A percentile compares a stretch with the other conserved stretches of the same genome.
These are phyloP conservation scores for Zygoascus sp. DNA, from an alignment of 1,139 yeast genomes.

Conservation along the genomic window DNA sequence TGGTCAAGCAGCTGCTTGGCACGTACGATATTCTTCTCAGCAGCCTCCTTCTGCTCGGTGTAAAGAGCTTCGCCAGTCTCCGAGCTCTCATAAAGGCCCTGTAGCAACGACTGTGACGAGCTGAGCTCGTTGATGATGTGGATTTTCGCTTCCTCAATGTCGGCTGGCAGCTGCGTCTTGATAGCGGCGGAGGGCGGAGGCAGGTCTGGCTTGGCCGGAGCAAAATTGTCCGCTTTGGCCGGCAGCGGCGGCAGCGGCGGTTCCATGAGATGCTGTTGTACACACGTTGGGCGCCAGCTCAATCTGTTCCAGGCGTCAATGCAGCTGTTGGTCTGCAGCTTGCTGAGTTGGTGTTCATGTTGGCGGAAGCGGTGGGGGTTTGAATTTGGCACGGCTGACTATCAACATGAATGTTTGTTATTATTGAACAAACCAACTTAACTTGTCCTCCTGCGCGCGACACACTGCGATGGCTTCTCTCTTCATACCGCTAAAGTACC, in stretches of 20 bases:
- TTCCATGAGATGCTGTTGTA: constrained; percentile 2
- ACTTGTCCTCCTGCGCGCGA: too few species aligned
- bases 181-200: background rate
- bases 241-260: constrained; percentile 6
- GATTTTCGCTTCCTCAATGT: constrained; percentile 13
- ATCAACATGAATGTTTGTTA: background rate
- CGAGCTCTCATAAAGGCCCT: constrained; percentile 21
- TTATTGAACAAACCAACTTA: background rate
- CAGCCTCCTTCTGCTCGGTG: constrained; percentile 18
- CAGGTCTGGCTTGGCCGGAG: background rate
- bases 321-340: too few species aligned
- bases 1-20: constrained; percentile 22
- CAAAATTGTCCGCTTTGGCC: background rate
- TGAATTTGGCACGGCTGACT: background rate
- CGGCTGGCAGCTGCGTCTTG: constrained; percentile 6
- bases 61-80: constrained; percentile 17
- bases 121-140: constrained; percentile 20
- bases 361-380: too few species aligned
- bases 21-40: constrained; percentile 20
- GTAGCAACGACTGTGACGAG: constrained; percentile 14
- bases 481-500: constrained; percentile 8
- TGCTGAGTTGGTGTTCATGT: background rate
- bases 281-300: too few species aligned
- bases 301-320: too few species aligned
- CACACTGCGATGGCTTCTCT: constrained; percentile 3